phyloP scores from a whole-genome alignment of 2,329 filamentous ascomycete genomes.

The Zalaria sp. region DNA sequence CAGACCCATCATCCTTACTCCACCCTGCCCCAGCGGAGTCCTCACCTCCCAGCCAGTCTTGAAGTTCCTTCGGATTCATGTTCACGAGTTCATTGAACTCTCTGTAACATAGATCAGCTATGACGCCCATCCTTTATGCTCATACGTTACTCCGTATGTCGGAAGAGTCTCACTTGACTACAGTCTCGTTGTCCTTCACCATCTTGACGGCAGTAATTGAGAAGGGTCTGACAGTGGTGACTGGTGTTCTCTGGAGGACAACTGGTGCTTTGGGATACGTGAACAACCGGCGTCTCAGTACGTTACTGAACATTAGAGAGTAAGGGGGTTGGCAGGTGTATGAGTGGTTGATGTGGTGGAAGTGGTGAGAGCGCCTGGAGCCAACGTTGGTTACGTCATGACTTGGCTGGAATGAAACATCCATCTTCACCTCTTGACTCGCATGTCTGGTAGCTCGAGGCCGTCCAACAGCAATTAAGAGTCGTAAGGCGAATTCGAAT shows the following conservation, averaged over 20 bases:
- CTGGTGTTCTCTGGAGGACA: neutral
- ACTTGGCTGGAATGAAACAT: too few species aligned
- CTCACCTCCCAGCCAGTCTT: slow-evolving; percentile 46
- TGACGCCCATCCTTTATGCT: neutral
- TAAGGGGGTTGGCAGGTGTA: neutral
- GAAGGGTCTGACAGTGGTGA: neutral
- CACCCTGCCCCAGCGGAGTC: slow-evolving; percentile 46
- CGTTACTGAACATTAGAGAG: neutral
- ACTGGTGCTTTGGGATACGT: neutral
- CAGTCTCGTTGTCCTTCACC: slow-evolving; percentile 37
- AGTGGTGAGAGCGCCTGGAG: too few species aligned
- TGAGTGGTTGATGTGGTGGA: neutral
- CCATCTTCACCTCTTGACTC: too few species aligned
- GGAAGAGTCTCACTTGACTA: slow-evolving; percentile 27
- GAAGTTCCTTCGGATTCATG: slow-evolving; percentile 47
- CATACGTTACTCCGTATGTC: neutral
- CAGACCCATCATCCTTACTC: slow-evolving; percentile 42
- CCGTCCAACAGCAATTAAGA: too few species aligned
- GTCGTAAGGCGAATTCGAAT: too few species aligned
- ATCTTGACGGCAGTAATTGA: slow-evolving; percentile 20
- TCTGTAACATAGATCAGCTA: slow-evolving; percentile 13
- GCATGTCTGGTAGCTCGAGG: too few species aligned
- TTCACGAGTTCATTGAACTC: slow-evolving; percentile 56
- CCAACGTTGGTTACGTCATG: too few species aligned
- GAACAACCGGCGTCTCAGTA: neutral